A percentile compares a stretch with the other conserved stretches of the same genome.
Evolutionary conservation across 352 stramenopile species (phyloP).

Genomic region (Pythium phragmiticola): DNA sequence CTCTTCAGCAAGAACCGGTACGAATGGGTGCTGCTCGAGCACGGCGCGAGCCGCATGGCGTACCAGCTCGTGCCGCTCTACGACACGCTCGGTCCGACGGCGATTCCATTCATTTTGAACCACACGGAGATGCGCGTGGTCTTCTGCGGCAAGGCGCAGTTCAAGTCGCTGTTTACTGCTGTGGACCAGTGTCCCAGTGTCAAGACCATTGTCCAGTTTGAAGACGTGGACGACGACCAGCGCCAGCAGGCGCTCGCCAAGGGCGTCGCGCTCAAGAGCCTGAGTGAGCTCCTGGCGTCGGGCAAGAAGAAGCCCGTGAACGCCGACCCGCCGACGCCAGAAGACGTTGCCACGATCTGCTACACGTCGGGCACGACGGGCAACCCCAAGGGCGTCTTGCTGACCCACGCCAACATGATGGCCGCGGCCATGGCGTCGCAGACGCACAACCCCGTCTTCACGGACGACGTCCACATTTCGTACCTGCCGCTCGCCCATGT

Average conservation of each 20-base stretch:
- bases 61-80: constrained; percentile 81
- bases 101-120: constrained; percentile 76
- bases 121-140: constrained; percentile 74
- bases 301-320: constrained; percentile 46
- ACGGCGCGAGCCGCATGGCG: constrained; percentile 59
- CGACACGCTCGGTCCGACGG: constrained; percentile 67
- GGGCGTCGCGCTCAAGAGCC: constrained; percentile 41
- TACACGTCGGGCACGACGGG: constrained; percentile 82
- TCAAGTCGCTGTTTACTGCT: constrained; percentile 46
- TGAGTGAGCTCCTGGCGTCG: constrained; percentile 35
- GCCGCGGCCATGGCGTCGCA: constrained; percentile 33
- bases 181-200: constrained; percentile 48
- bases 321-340: constrained; percentile 42
- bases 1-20: constrained; percentile 76
- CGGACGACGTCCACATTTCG: constrained; percentile 36
- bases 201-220: constrained; percentile 54
- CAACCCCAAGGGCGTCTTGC: constrained; percentile 66
- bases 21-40: constrained; percentile 68
- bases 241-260: constrained; percentile 28
- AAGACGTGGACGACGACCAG: constrained; percentile 43
- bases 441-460: constrained; percentile 26
- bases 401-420: constrained; percentile 53
- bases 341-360: constrained; percentile 93
- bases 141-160: constrained; percentile 61
- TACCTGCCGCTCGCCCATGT: constrained; percentile 97